Percentiles rank a stretch among this genome's conserved stretches.
phyloP scores from a whole-genome alignment of 371 early-diverging fungal species.

The Chytridium lagenaria region DNA sequence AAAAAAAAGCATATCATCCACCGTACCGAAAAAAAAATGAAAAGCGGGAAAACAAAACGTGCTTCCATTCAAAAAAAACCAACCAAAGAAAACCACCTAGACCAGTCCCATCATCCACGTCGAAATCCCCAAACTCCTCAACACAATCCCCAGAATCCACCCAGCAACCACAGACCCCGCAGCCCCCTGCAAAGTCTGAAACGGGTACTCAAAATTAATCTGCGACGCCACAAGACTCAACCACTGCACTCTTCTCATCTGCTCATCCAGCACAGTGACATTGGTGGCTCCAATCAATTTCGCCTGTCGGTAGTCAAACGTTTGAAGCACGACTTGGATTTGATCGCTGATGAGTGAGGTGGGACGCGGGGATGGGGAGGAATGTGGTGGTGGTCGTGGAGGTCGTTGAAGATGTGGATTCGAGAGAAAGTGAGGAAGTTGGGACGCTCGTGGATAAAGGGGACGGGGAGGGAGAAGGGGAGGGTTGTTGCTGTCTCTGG shows the following conservation, averaged over 20 bases:
- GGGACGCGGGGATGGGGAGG: background rate
- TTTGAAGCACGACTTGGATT: background rate
- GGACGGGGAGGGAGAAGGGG: too few relatives aligned
- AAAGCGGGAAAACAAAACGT: background rate
- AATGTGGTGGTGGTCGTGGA: background rate
- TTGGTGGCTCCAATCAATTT: background rate
- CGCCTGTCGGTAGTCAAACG: background rate
- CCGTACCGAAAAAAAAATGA: background rate
- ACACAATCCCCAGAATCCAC: constrained; percentile 17
- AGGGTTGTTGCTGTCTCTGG: too few relatives aligned
- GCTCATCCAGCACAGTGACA: background rate
- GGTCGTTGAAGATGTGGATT: background rate
- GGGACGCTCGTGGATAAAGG: too few relatives aligned
- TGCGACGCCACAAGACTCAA: background rate
- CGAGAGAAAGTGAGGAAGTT: too few relatives aligned
- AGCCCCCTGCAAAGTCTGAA: background rate
- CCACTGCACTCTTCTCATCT: background rate
- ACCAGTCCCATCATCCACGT: background rate
- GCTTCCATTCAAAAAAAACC: background rate
- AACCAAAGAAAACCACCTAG: background rate
- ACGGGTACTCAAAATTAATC: constrained; percentile 11
- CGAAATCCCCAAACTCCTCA: background rate
- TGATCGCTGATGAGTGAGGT: background rate
- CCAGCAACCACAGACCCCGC: background rate
- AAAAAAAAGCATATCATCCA: background rate